phyloP scores from a whole-genome alignment of 2,329 filamentous ascomycete genomes.

The Cercospora sojina region DNA sequence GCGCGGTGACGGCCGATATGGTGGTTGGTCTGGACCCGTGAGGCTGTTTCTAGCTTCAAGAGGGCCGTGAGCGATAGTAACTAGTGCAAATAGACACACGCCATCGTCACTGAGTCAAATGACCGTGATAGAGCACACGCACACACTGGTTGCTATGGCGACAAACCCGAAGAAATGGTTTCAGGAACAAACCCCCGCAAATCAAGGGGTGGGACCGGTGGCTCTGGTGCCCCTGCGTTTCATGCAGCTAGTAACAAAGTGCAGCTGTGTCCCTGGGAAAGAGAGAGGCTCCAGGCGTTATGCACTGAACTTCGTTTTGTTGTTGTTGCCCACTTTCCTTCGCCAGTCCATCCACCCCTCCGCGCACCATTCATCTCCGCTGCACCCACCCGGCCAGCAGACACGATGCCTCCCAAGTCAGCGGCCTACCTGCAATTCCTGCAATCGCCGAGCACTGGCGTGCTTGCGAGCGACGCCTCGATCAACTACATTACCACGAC shows the following conservation, averaged over 20 bases:
- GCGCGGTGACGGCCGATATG: conserved; percentile 24
- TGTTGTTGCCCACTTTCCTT: background rate
- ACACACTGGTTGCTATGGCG: background rate
- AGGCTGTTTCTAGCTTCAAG: background rate
- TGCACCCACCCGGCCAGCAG: background rate
- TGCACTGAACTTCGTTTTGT: background rate
- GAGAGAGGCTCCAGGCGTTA: background rate
- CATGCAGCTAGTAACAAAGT: background rate
- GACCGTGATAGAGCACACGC: too few species aligned
- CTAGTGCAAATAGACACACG: background rate
- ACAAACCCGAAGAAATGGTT: background rate
- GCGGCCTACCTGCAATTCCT: conserved; percentile 49
- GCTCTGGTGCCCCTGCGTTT: background rate
- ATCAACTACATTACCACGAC: conserved; percentile 87
- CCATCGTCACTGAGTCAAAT: background rate
- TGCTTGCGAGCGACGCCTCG: conserved; percentile 47
- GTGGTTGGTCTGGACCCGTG: conserved; percentile 21
- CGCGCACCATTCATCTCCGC: background rate
- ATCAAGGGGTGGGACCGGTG: background rate
- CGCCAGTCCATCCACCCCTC: background rate
- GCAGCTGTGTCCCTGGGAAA: background rate
- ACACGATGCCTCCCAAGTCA: conserved; percentile 38
- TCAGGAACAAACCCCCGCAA: background rate
- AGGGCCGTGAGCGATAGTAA: background rate
- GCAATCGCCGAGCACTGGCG: conserved; percentile 43